phyloP scores from a whole-genome alignment of 2,329 filamentous ascomycete species.

The Fusarium sp. region DNA sequence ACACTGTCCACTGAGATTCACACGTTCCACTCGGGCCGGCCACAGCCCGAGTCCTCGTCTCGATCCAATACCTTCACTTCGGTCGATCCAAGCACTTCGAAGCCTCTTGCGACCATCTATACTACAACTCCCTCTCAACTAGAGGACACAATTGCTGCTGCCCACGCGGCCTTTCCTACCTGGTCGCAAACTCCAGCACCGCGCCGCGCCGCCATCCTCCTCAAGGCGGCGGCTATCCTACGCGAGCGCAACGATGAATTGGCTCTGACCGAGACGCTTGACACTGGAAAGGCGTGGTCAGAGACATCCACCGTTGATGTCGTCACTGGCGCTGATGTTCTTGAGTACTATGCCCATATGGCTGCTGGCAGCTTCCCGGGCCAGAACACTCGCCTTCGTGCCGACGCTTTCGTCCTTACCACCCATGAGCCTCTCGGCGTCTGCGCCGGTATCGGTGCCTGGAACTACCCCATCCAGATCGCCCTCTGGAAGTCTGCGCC shows the following conservation, averaged over 20 bases:
- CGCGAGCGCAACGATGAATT: slow-evolving; percentile 83
- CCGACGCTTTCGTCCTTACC: slow-evolving; percentile 85
- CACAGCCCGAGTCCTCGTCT: slow-evolving; percentile 67
- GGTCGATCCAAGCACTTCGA: slow-evolving; percentile 79
- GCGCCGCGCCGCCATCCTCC: slow-evolving; percentile 81
- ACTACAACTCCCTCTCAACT: slow-evolving; percentile 75
- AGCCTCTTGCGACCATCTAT: slow-evolving; percentile 78
- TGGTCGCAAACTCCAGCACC: slow-evolving; percentile 84
- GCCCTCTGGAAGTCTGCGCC: slow-evolving; percentile 91
- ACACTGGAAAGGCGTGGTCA: slow-evolving; percentile 87
- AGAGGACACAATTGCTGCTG: slow-evolving; percentile 78
- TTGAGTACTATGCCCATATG: slow-evolving; percentile 88
- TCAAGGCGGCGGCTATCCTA: slow-evolving; percentile 79
- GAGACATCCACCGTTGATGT: slow-evolving; percentile 89
- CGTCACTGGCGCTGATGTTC: slow-evolving; percentile 83
- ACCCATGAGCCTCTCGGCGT: slow-evolving; percentile 86
- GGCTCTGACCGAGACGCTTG: slow-evolving; percentile 82
- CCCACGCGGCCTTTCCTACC: slow-evolving; percentile 75
- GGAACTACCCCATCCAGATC: slow-evolving; percentile 94
- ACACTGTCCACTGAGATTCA: slow-evolving; percentile 59
- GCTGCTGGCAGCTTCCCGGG: slow-evolving; percentile 85
- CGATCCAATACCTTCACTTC: slow-evolving; percentile 75
- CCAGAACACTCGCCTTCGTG: slow-evolving; percentile 79
- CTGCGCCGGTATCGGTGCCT: slow-evolving; percentile 88
- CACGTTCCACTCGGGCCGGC: slow-evolving; percentile 81